phyloP scores from a whole-genome alignment of 768 basidiomycete genomes.

The Leccinum disarticulatum region DNA sequence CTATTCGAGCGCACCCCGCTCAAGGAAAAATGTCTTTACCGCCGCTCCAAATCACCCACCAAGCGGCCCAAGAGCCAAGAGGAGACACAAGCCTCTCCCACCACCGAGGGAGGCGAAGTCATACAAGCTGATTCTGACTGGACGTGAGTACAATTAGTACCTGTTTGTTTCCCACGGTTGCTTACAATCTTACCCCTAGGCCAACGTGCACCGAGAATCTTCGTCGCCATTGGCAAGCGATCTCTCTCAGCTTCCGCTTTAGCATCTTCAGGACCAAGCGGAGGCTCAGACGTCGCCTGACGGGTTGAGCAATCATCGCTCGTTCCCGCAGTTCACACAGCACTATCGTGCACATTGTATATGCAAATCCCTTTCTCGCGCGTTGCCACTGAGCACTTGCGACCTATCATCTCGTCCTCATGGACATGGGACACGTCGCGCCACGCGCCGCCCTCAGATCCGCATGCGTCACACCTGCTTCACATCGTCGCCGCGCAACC shows the following conservation, averaged over 20 bases:
- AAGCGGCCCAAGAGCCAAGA: constrained; percentile 14
- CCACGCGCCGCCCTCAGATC: constrained; percentile 23
- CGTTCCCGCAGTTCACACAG: constrained; percentile 13
- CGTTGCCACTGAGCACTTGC: constrained; percentile 25
- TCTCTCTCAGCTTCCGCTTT: constrained; percentile 55
- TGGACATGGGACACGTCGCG: constrained; percentile 25
- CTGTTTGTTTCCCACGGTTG: not conserved
- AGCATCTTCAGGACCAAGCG: constrained; percentile 54
- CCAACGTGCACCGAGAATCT: constrained; percentile 59
- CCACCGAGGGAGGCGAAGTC: constrained; percentile 8
- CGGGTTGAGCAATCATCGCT: constrained; percentile 20
- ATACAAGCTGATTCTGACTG: constrained; percentile 28
- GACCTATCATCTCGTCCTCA: constrained; percentile 19
- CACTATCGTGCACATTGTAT: constrained; percentile 16
- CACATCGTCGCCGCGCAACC: constrained; percentile 14
- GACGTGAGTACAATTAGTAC: constrained; percentile 29
- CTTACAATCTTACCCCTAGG: constrained; percentile 31
- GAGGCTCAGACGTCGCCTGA: constrained; percentile 30
- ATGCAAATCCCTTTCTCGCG: constrained; percentile 27
- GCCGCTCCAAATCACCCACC: constrained; percentile 21
- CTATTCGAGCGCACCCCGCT: constrained; percentile 23
- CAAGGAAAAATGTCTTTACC: constrained; percentile 25
- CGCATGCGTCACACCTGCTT: constrained; percentile 24
- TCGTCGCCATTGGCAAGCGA: constrained; percentile 60
- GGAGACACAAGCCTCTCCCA: constrained; percentile 18